These are phyloP conservation scores for Hypoxylon sp. DNA, from an alignment of 2,329 filamentous ascomycete genomes.

Conservation along the genomic window DNA sequence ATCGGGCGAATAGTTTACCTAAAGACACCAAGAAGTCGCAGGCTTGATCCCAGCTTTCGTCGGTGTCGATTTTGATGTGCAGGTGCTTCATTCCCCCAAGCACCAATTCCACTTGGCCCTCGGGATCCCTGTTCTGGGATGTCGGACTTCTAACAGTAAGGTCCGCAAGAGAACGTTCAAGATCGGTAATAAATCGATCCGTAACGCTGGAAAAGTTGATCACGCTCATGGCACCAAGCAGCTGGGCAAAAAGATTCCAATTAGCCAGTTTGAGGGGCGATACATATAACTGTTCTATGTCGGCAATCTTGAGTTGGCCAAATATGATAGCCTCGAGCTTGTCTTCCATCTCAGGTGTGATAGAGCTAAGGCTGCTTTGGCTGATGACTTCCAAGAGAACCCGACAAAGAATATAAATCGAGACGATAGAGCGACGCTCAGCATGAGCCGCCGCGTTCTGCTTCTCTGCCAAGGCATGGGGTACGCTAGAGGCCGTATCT, in stretches of 20 bases:
- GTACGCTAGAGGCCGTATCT: slow-evolving; percentile 54
- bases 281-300: slow-evolving; percentile 82
- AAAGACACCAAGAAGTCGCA: slow-evolving; percentile 90
- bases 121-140: slow-evolving; percentile 73
- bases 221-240: slow-evolving; percentile 96
- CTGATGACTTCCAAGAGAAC: slow-evolving; percentile 95
- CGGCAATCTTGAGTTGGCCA: slow-evolving; percentile 90
- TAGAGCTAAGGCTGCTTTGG: slow-evolving; percentile 85
- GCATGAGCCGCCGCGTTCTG: slow-evolving; percentile 84
- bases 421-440: slow-evolving; percentile 92
- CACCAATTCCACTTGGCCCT: slow-evolving; percentile 88
- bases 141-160: slow-evolving; percentile 78
- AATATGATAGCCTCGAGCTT: slow-evolving; percentile 97
- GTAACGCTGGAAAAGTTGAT: slow-evolving; percentile 90
- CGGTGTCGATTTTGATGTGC: slow-evolving; percentile 79
- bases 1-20: slow-evolving; percentile 84
- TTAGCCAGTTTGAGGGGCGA: slow-evolving; percentile 92
- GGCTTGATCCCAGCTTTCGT: slow-evolving; percentile 84
- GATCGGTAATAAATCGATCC: slow-evolving; percentile 83
- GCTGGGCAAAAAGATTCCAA: slow-evolving; percentile 93
- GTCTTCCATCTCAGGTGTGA: slow-evolving; percentile 92
- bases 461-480: slow-evolving; percentile 63
- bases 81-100: slow-evolving; percentile 93
- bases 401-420: slow-evolving; percentile 94
- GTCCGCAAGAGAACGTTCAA: slow-evolving; percentile 84